Evolutionary conservation across 2,329 filamentous ascomycete species (phyloP), one percentile per base, ranked within the genome.

Genomic region (Pseudogymnoascus sp.): DNA sequence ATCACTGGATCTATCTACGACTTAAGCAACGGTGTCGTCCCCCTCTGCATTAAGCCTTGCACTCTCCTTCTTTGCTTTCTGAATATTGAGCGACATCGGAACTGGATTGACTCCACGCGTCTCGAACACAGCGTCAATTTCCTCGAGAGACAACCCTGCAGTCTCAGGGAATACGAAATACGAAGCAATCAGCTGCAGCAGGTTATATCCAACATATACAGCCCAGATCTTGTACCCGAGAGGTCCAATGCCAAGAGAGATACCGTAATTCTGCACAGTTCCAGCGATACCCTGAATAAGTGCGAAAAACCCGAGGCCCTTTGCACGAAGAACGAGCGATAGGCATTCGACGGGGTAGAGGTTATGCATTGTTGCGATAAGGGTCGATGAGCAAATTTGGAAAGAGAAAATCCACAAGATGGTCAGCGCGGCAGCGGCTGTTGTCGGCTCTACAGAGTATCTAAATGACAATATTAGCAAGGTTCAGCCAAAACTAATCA

Each of bases 101-200:
- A 77, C 76, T 6, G 75, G 75, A 41, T 67, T 62, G 14, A 76
- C 71, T 6, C 74, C 75, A 4, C 72, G 71, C 0, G 75, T 78
- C 64, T 77, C 81, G 62, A 85, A 85, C 61, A 85, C 81, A 43
- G 77, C 78, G 65, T 83, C 80, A 58, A 83, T 83, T 70, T 84
- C 80, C 68, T 84, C 81, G 43, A 83, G 72, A 20, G 74, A 76
- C 36, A 80, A 68, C 18, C 73, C 73, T 47, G 75, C 75, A 9
- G 79, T 82, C 67, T 82, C 80, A 0, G 79, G 80, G 67, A 82
- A 82, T 63, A 80, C 72, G 59, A 80, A 80, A 64, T 78, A 82
- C 0, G 73, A 73, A 6, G 75, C 65, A 2, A 75, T 66, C n/a
- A 81, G 69, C 66, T 79, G 78, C n/a, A 77, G 53, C 2, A 69